Base-by-base conservation (phyloP, 306 rosid species). In the Citrullus amarus region DNA sequence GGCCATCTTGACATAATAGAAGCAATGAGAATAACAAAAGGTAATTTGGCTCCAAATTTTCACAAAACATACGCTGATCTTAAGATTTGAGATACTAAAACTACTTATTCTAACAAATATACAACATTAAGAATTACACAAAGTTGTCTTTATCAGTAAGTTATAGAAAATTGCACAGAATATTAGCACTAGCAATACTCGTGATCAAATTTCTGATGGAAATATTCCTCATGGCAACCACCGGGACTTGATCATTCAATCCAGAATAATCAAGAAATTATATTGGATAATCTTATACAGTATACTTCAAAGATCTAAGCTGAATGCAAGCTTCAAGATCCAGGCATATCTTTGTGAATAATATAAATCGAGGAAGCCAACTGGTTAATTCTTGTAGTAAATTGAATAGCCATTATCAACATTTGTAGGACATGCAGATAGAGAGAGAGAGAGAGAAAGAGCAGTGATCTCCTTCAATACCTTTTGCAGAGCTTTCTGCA, bases 401-500 rank as follows among this genome's bases (percentile, higher is more conserved):
- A 53, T 20, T 44, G 77, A 50, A 72, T 8, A 12, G 44, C 39
- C 36, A 54, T 53, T 32, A 55, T 75, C 62, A 55, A 38, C 44
- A 50, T 28, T 25, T 77, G 20, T 28, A 76, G 3, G 41, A 36
- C 55, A 60, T 4, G 14, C n/a, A 12, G 1, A 15, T 12, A 60
- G 44, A 51, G 50, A 44, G 59, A 39, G 79, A 58, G 34, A n/a
- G 8, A n/a, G 17, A 69, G 56, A 41, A 41, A 48, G 60, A 51
- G 79, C 20, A 25, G 4, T 4, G 61, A 82, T 13, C 68, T n/a
- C 54, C 79, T 75, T 72, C 34, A 39, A 63, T 80, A 95, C 99
- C 99, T 92, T 92, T 38, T 91, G 96, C 58, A 92, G 88, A 69
- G 97, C 89, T 85, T 91, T 95, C 89, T 95, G 97, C 80, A 95